phyloP scores from a whole-genome alignment of 441 rosid genomes.

The Gossypium trilobum region DNA sequence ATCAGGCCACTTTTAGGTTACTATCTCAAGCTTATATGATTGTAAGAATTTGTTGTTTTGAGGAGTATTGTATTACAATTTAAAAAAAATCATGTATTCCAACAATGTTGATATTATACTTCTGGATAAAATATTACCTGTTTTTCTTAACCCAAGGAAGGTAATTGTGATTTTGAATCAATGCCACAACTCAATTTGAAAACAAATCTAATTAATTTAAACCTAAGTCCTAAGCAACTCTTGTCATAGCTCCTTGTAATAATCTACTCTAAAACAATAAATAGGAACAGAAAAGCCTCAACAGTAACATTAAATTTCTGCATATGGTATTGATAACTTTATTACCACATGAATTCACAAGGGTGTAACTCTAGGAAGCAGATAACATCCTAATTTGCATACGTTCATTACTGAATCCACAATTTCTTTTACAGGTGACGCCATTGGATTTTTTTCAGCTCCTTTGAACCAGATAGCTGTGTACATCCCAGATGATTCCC shows the following conservation, averaged over 20 bases:
- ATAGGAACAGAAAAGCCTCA: neutral
- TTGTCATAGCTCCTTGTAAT: neutral
- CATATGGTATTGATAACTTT: neutral
- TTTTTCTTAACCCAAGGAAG: neutral
- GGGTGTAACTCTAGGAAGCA: neutral
- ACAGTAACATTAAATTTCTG: constrained; percentile 2
- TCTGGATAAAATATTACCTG: neutral
- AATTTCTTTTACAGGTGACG: constrained; percentile 49
- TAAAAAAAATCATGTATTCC: neutral
- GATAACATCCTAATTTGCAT: neutral
- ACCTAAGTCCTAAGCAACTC: neutral
- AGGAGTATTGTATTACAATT: neutral
- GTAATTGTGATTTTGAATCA: neutral
- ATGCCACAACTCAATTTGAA: neutral
- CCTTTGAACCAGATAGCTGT: constrained; percentile 60
- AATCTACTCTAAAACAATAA: neutral
- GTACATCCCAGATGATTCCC: constrained; percentile 33
- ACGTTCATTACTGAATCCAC: neutral
- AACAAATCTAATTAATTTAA: constrained; percentile 1
- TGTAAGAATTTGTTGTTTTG: neutral
- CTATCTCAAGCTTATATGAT: constrained; percentile 2
- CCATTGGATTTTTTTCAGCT: constrained; percentile 68
- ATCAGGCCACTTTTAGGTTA: neutral
- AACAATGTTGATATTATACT: neutral
- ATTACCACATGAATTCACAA: neutral